A percentile compares a stretch with the other conserved stretches of the same genome.
These are phyloP conservation scores for Colletotrichum australisinense DNA, from an alignment of 2,329 filamentous ascomycete genomes.

Conservation along the genomic window DNA sequence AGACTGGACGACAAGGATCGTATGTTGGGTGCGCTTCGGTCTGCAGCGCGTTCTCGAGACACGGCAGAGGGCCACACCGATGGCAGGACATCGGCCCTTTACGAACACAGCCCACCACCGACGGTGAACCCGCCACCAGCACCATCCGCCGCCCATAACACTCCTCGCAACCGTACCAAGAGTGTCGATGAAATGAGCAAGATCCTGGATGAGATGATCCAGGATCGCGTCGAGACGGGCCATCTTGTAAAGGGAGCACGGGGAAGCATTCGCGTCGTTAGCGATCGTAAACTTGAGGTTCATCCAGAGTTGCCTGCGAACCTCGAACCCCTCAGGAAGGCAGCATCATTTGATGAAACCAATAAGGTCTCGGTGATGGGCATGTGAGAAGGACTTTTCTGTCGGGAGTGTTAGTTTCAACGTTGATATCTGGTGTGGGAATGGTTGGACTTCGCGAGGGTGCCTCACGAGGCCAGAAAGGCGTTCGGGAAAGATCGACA, in stretches of 20 bases:
- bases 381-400: slow-evolving; percentile 7
- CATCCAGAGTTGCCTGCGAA: slow-evolving; percentile 47
- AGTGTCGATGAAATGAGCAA: slow-evolving; percentile 93
- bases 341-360: slow-evolving; percentile 42
- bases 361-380: slow-evolving; percentile 40
- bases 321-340: slow-evolving; percentile 54
- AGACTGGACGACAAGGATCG: slow-evolving; percentile 94
- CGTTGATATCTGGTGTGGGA: background rate
- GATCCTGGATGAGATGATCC: slow-evolving; percentile 97
- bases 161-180: slow-evolving; percentile 64
- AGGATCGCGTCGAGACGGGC: slow-evolving; percentile 83
- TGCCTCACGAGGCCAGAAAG: slow-evolving; percentile 16
- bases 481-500: slow-evolving; percentile 30
- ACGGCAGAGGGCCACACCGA: slow-evolving; percentile 69
- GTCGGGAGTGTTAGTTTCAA: slow-evolving; percentile 37
- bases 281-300: slow-evolving; percentile 51
- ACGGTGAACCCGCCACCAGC: slow-evolving; percentile 34
- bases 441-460: background rate
- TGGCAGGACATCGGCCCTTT: slow-evolving; percentile 42
- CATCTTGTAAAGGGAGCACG: slow-evolving; percentile 74
- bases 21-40: slow-evolving; percentile 89
- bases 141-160: slow-evolving; percentile 6
- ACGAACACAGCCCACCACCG: slow-evolving; percentile 34
- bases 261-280: slow-evolving; percentile 73
- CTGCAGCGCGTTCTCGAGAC: slow-evolving; percentile 86